Evolutionary conservation across 345 rosid species (phyloP).

Genomic region (Anacardium occidentale): DNA sequence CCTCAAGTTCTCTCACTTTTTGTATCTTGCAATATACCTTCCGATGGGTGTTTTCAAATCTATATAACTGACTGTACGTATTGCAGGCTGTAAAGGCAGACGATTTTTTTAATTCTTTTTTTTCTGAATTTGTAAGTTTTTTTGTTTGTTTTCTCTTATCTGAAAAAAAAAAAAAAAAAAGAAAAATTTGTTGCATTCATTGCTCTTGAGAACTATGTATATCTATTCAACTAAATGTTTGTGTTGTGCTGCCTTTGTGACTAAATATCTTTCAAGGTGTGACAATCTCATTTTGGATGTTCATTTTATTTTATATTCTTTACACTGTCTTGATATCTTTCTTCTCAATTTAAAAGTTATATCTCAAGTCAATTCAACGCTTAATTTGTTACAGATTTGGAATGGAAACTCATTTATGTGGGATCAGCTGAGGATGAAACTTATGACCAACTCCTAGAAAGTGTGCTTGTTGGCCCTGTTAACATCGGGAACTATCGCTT

Average conservation of each 20-base stretch:
- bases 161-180: no score
- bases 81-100: not conserved
- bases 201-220: not conserved
- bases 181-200: not conserved
- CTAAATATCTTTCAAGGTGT: not conserved
- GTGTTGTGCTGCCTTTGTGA: not conserved
- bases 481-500: constrained; percentile 65
- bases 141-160: not conserved
- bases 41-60: not conserved
- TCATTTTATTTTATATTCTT: not conserved
- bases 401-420: constrained; percentile 72
- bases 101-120: no score
- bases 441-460: constrained; percentile 59
- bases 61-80: not conserved
- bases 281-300: not conserved
- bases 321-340: not conserved
- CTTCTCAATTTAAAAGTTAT: not conserved
- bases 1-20: not conserved
- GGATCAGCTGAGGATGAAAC: constrained; percentile 86
- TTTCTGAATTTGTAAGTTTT: not conserved
- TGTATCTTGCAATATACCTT: not conserved
- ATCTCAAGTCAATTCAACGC: not conserved
- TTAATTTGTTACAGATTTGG: constrained; percentile 41
- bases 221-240: not conserved
- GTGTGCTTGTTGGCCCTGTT: constrained; percentile 71